Base-by-base conservation (phyloP, 1,139 yeast genomes). In the Saccharomyces hybrid region DNA sequence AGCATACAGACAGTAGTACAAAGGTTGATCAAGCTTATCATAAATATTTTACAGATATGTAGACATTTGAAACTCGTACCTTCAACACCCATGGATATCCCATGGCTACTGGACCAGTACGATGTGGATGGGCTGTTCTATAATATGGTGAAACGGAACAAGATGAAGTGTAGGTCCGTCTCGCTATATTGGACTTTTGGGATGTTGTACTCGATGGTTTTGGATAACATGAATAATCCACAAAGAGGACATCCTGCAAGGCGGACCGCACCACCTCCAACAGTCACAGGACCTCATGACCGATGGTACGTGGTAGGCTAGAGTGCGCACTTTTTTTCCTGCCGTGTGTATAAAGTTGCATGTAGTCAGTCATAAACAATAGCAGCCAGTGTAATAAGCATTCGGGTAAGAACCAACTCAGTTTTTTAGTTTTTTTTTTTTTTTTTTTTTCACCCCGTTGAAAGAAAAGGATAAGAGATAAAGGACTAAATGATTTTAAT, bases 51-150 rank as follows among this genome's bases (percentile, higher is more conserved):
- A 8, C 56, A 52, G 16, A 48, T 65, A 13, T 56, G 61, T 13
- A 56, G 57, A 27, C 56, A 49, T 25, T 51, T 56, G 23, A 49
- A 57, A 9, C 55, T 61, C 23, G 34, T 63, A 44, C 61, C 65
- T 2, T 25, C 32, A 3, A 55, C 58, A 5, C 46, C 46, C 44
- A 48, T 57, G 8, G 63, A 61, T 44, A 52, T 55, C 2, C 54
- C 53, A 5, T 54, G 59, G 56, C 44, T 58, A 30, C 54, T 66
- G 46, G 57, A 57, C 11, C 58, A 59, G 38, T 57, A 62, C 52
- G 68, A 63, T 50, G 53, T 64, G 9, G 68, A 65, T 44, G 61
- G 60, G 23, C 55, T 66, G 44, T 58, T 66, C 32, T 64, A 62
- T 41, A 49, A 57, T 42, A 52, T 61, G 57, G 53, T 53, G 8